Conservation (phyloP, 2,329 filamentous ascomycete species). For the Microsporum audouinii region DNA sequence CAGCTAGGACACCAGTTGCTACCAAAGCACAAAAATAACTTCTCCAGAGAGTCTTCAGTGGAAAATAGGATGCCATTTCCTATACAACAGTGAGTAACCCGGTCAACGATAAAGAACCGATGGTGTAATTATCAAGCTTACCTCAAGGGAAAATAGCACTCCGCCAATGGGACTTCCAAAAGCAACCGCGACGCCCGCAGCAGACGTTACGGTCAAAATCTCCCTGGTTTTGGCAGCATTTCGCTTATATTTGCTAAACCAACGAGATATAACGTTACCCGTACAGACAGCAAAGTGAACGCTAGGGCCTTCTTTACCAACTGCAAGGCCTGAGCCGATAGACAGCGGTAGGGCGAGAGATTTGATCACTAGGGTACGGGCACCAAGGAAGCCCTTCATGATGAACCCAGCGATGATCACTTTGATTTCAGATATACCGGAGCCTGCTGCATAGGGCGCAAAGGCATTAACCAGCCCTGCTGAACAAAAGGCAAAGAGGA, state of each 20-base stretch:
- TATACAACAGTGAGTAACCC: conserved; percentile 18
- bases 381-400: conserved; percentile 95
- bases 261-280: conserved; percentile 84
- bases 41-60: conserved; percentile 92
- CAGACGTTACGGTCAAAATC: conserved; percentile 86
- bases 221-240: conserved; percentile 93
- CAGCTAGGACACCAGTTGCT: conserved; percentile 76
- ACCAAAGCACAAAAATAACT: conserved; percentile 97
- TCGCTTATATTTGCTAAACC: conserved; percentile 83
- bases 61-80: conserved; percentile 95
- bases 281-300: conserved; percentile 99
- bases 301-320: conserved; percentile 94
- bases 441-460: conserved; percentile 90
- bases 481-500: conserved; percentile 68
- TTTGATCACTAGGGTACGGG: conserved; percentile 88
- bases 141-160: conserved; percentile 86
- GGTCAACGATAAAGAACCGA: background rate
- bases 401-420: conserved; percentile 98
- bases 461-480: conserved; percentile 80
- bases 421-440: conserved; percentile 97
- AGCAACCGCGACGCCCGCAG: conserved; percentile 87
- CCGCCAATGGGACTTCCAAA: conserved; percentile 97
- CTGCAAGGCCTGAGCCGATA: conserved; percentile 85
- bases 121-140: conserved; percentile 17
- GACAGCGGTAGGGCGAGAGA: conserved; percentile 80